Evolutionary conservation across 2,329 filamentous ascomycete species (phyloP).

Genomic region (Fusarium nelsonii): DNA sequence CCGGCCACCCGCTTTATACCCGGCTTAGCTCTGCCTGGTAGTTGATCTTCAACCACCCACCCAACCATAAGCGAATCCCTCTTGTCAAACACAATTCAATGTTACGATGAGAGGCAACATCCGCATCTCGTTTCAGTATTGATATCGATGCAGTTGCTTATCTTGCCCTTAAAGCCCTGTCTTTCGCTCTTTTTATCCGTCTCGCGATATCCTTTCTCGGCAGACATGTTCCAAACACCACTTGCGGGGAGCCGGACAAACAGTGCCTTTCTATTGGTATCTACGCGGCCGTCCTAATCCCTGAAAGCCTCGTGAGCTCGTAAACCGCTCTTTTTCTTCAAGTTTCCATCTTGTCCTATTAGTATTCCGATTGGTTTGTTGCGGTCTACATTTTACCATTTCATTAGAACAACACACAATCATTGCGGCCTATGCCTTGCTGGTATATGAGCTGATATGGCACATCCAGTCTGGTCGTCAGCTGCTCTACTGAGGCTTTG

Average conservation of each 20-base stretch:
- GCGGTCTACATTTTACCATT: background rate
- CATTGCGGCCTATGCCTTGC: background rate
- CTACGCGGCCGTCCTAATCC: conserved; percentile 26
- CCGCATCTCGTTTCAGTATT: background rate
- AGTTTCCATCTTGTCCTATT: background rate
- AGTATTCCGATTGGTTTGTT: background rate
- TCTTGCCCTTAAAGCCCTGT: background rate
- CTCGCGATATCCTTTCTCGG: conserved; percentile 18
- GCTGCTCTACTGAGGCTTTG: conserved; percentile 31
- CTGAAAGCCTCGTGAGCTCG: background rate
- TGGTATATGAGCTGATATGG: conserved; percentile 1
- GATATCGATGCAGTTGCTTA: conserved; percentile 8
- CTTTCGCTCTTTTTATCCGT: background rate
- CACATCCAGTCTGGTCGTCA: conserved; percentile 4
- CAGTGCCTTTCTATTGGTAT: background rate
- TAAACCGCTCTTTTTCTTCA: background rate
- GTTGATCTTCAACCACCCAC: conserved; percentile 30
- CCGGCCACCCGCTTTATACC: conserved; percentile 7
- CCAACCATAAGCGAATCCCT: conserved; percentile 9
- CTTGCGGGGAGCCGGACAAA: conserved; percentile 13
- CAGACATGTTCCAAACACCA: background rate
- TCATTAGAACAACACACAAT: background rate
- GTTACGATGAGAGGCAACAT: background rate
- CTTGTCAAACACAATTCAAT: background rate
- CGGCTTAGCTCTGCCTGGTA: conserved; percentile 19